Evolutionary conservation across 768 basidiomycete species (phyloP), one percentile per base, ranked within the genome.

Genomic region (Nidularia pulvinata): DNA sequence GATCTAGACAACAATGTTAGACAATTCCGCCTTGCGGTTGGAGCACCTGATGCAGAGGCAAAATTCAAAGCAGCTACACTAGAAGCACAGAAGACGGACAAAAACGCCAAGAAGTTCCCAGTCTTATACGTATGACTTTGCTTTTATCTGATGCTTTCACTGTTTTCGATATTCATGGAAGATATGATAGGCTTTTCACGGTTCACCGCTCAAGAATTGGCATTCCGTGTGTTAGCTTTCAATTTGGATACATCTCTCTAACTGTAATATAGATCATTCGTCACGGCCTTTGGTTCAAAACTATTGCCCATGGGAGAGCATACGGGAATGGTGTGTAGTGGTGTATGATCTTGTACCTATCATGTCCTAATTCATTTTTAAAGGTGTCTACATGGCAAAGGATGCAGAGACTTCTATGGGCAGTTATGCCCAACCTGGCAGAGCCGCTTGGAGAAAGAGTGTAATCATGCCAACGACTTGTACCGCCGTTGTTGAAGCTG

Each of bases 141-240:
- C n/a, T n/a, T n/a, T n/a, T n/a, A n/a, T n/a, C n/a, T n/a, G n/a
- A 34, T 16, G 7, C n/a, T 14, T 7, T 33, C 10, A 30, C 7
- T 36, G 46, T 45, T 47, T 51, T 42, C 9, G 22, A 51, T 19
- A 25, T 52, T 7, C 49, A 42, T 36, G n/a, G n/a, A n/a, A n/a
- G n/a, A n/a, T n/a, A n/a, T n/a, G n/a, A 39, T 53, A 86, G 83
- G 88, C 84, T 5, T 91, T 85, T 65, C 88, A 89, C 64, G 88
- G 86, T 1, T 86, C 84, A 2, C 74, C 83, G 1, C 59, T 84
- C 30, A 74, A 66, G 54, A 89, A 89, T 56, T 89, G 86, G 87
- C 87, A 89, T 63, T 85, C 85, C 22, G 86, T 86, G 65, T 33
- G 75, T 51, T 11, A 36, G 10, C 14, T 34, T 19, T 48, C 33